phyloP scores from a whole-genome alignment of 495 filamentous ascomycete species.

The Aspergillus olivimuriae region DNA sequence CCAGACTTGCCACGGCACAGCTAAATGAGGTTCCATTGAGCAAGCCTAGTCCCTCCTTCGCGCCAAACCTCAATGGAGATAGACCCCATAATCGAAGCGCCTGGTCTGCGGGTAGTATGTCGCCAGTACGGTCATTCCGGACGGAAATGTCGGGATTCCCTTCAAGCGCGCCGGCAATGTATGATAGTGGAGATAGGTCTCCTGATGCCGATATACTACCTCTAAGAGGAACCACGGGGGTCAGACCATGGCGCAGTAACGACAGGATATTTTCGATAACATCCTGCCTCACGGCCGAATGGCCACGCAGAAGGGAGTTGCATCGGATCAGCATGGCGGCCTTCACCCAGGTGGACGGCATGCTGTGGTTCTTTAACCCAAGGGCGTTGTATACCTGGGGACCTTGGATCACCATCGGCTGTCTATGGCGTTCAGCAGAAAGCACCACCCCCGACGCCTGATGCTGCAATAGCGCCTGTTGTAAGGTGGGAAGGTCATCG shows the following conservation, averaged over 20 bases:
- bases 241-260: slow-evolving; percentile 42
- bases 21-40: slow-evolving; percentile 60
- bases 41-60: slow-evolving; percentile 59
- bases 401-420: slow-evolving; percentile 15
- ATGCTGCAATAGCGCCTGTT: slow-evolving; percentile 45
- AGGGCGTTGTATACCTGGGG: too few species aligned
- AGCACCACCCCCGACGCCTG: slow-evolving; percentile 40
- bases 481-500: slow-evolving; percentile 34
- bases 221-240: slow-evolving; percentile 52
- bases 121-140: slow-evolving; percentile 15
- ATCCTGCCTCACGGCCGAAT: slow-evolving; percentile 47
- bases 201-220: slow-evolving; percentile 66
- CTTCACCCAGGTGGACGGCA: slow-evolving; percentile 47
- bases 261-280: slow-evolving; percentile 42
- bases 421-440: too few species aligned
- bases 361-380: slow-evolving; percentile 8
- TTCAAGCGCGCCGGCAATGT: slow-evolving; percentile 51
- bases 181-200: slow-evolving; percentile 56
- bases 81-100: slow-evolving; percentile 36
- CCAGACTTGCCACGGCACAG: slow-evolving; percentile 46
- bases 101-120: slow-evolving; percentile 33
- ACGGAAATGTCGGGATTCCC: slow-evolving; percentile 49
- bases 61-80: slow-evolving; percentile 39
- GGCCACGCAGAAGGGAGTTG: slow-evolving; percentile 52
- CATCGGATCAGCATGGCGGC: slow-evolving; percentile 51